Conservation (phyloP, 1,139 yeast genomes). For the Yamadazyma pseudoaaseri region DNA sequence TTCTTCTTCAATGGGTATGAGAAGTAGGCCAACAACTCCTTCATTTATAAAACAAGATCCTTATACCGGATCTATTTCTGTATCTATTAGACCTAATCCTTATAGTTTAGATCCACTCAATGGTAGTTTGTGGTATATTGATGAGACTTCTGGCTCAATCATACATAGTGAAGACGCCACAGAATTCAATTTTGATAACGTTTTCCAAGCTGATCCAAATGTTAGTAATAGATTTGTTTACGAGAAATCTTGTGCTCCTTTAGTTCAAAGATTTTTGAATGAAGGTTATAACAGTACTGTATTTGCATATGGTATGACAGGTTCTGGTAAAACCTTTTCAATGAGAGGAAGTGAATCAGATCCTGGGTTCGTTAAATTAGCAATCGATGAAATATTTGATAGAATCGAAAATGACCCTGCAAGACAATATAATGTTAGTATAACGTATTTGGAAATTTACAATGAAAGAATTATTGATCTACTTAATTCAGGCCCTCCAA, state of each 20-base stretch:
- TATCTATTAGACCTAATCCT: slow-evolving; percentile 57
- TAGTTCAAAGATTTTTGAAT: slow-evolving; percentile 60
- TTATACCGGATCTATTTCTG: slow-evolving; percentile 51
- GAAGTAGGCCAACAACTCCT: slow-evolving; percentile 43
- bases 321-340: slow-evolving; percentile 90
- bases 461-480: slow-evolving; percentile 84
- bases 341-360: slow-evolving; percentile 75
- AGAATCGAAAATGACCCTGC: slow-evolving; percentile 34
- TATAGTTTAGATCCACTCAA: slow-evolving; percentile 22
- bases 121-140: slow-evolving; percentile 44
- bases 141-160: slow-evolving; percentile 39
- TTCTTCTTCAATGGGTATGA: slow-evolving; percentile 35
- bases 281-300: slow-evolving; percentile 87
- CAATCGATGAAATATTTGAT: slow-evolving; percentile 65
- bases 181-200: slow-evolving; percentile 72
- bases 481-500: slow-evolving; percentile 27
- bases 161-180: slow-evolving; percentile 49
- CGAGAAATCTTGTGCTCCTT: slow-evolving; percentile 54
- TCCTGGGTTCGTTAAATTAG: slow-evolving; percentile 77
- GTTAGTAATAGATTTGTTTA: slow-evolving; percentile 61
- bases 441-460: slow-evolving; percentile 85
- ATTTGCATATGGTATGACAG: slow-evolving; percentile 88
- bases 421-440: slow-evolving; percentile 44
- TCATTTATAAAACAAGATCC: slow-evolving; percentile 32
- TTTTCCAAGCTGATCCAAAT: slow-evolving; percentile 51